Percentiles rank a stretch among this genome's conserved stretches.
phyloP scores from a whole-genome alignment of 2,329 filamentous ascomycete species.

The Alternaria hordeiaustralica region DNA sequence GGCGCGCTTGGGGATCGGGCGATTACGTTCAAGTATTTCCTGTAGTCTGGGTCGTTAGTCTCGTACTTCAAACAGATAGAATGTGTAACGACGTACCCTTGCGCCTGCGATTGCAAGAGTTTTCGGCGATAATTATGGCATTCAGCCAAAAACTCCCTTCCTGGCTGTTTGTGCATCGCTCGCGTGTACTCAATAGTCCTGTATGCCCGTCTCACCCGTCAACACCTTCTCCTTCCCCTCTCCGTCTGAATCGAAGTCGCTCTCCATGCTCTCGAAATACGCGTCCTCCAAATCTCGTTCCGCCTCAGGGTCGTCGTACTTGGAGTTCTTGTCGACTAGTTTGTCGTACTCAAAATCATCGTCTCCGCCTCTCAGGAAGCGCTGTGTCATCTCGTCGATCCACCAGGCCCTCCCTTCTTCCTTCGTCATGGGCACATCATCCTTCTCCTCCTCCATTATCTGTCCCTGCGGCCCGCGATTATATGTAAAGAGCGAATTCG shows the following conservation, averaged over 20 bases:
- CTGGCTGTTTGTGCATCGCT: not conserved
- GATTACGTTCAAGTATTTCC: constrained; percentile 68
- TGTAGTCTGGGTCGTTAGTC: constrained; percentile 39
- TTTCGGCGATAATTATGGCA: too few species aligned
- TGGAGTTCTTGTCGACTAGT: constrained; percentile 72
- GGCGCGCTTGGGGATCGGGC: constrained; percentile 67
- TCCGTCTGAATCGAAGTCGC: constrained; percentile 65
- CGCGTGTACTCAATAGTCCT: constrained; percentile 50
- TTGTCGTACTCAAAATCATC: constrained; percentile 76
- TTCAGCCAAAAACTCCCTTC: not conserved
- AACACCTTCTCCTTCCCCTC: constrained; percentile 47
- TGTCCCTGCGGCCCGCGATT: constrained; percentile 60
- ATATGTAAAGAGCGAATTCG: constrained; percentile 59
- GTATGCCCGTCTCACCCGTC: constrained; percentile 57
- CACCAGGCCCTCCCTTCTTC: constrained; percentile 73
- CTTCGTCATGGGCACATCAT: constrained; percentile 63
- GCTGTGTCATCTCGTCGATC: constrained; percentile 72
- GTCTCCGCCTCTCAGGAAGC: constrained; percentile 78
- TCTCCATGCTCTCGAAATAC: constrained; percentile 83
- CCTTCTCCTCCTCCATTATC: constrained; percentile 64
- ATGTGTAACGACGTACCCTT: not conserved
- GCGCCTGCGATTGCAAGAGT: not conserved
- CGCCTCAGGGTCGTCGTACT: constrained; percentile 71
- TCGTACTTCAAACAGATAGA: not conserved
- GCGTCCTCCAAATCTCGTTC: constrained; percentile 71